These are phyloP conservation scores for Cladophialophora chaetospira DNA, from an alignment of 2,329 filamentous ascomycete genomes.

Conservation along the genomic window DNA sequence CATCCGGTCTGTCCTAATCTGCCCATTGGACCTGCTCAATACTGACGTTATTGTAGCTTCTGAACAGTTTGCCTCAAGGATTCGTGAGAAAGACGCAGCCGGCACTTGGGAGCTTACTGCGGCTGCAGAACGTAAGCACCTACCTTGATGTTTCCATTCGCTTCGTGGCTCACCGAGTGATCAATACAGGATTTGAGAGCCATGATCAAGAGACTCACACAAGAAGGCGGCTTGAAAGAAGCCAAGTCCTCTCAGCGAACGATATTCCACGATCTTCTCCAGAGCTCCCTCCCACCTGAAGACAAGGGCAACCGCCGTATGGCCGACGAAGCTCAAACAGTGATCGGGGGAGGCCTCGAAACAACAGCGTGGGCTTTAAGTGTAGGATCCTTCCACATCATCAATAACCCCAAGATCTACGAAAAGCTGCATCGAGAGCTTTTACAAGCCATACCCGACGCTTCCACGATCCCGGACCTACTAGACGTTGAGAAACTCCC, in stretches of 20 bases:
- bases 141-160: background rate
- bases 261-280: conserved; percentile 38
- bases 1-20: conserved; percentile 1
- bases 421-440: conserved; percentile 28
- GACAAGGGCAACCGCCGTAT: conserved; percentile 40
- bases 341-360: conserved; percentile 38
- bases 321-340: conserved; percentile 36
- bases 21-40: background rate
- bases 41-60: background rate
- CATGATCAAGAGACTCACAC: conserved; percentile 25
- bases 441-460: conserved; percentile 7
- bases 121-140: background rate
- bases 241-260: conserved; percentile 2
- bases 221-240: conserved; percentile 5
- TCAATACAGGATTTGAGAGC: conserved; percentile 25
- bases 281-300: conserved; percentile 34
- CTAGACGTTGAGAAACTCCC: conserved; percentile 44
- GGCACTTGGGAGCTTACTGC: background rate
- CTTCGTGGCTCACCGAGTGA: background rate
- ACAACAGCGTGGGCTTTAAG: conserved; percentile 37
- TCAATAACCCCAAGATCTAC: conserved; percentile 27
- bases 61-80: conserved; percentile 2
- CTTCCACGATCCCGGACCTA: conserved; percentile 29
- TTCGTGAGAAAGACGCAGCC: conserved; percentile 3
- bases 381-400: conserved; percentile 36